Base-by-base conservation (phyloP, 2,329 filamentous ascomycete species). In the Talaromyces islandicus region DNA sequence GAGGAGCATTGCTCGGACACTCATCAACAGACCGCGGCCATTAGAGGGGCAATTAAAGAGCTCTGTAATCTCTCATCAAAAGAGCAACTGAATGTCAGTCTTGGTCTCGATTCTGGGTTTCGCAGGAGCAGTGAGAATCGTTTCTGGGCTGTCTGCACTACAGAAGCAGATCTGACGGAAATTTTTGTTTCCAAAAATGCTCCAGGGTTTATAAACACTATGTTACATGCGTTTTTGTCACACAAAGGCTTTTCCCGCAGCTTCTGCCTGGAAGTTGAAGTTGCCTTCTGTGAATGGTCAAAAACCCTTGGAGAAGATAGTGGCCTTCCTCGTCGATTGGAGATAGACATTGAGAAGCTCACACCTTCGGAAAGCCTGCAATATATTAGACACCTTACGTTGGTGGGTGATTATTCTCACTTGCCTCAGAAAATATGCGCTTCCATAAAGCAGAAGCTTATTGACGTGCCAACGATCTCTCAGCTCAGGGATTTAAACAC, bases 151-250 rank as follows among this genome's bases (percentile, higher is more conserved):
- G 73, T 78, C 9, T 77, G 74, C 52, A 68, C 75, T 50, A 64
- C 70, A 48, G 71, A 74, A 32, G 57, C 63, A 1, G 71, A 74
- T 17, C 70, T 68, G 4, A 63, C 73, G 5, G 72, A 77, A 46
- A 71, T 77, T 17, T 81, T 73, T 54, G 68, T 78, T 14, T 81
- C 78, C 4, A 75, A 76, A 54, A 78, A 77, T 43, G 73, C 73
- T 2, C 70, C 72, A n/a, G 78, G 78, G 54, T 62, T 79, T 7
- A 67, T 70, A 21, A 73, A 76, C 17, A 77, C 76, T 7, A 66
- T 80, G 4, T 61, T 81, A 10, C 79, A 81, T 60, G 79, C 78
- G 1, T 81, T 76, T 61, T 66, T 80, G 4, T 79, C 78, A 1
- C 73, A 71, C 32, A 73, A 73, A 55, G 76, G 73, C 19, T 71